Base-by-base conservation (phyloP, 495 filamentous ascomycete genomes). In the Aspergillus baeticus region DNA sequence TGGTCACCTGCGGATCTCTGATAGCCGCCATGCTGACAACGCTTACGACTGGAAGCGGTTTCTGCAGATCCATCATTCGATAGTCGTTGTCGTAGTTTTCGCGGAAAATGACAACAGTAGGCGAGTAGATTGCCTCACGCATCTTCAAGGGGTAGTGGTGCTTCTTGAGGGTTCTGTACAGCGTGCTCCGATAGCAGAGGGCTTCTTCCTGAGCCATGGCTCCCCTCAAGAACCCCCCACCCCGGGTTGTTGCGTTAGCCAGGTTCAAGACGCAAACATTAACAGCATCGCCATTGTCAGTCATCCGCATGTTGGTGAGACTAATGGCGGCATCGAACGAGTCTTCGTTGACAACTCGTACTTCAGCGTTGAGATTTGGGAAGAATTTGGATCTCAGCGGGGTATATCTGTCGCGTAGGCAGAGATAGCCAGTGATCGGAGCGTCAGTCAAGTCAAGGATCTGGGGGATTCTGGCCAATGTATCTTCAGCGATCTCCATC, bases 191-290 rank as follows among this genome's bases (percentile, higher is more conserved):
- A 62, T 80, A 85, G 66, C 81, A 88, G n/a, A 88, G 66, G 1
- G 79, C 75, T 67, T 87, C 85, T 63, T 89, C 87, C 63, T 88
- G 86, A 2, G 85, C 84, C 29, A 71, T 63, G 5, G 79, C 56
- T 13, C 83, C 84, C 6, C 69, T 59, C 2, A 75, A 57, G 78
- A 79, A 88, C n/a, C 79, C 81, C 11, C 86, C 84, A 14, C 83
- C 85, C 11, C 74, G 63, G 0, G 47, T 63, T 2, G 72, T 49
- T 0, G 80, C 79, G 10, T 79, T 85, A 8, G 84, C 86, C 60
- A 87, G 74, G 62, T 87, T 88, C 26, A 89, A 71, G 14, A 87
- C 72, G 29, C 77, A 81, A 5, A 86, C 74, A 1, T 70, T 70
- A 14, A 69, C 69, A 0, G 42, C 49, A 17, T 65, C 57, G 1